Evolutionary conservation across 2,329 filamentous ascomycete species (phyloP), one percentile per base, ranked within the genome.

Genomic region (Colletotrichum tamarilloi): DNA sequence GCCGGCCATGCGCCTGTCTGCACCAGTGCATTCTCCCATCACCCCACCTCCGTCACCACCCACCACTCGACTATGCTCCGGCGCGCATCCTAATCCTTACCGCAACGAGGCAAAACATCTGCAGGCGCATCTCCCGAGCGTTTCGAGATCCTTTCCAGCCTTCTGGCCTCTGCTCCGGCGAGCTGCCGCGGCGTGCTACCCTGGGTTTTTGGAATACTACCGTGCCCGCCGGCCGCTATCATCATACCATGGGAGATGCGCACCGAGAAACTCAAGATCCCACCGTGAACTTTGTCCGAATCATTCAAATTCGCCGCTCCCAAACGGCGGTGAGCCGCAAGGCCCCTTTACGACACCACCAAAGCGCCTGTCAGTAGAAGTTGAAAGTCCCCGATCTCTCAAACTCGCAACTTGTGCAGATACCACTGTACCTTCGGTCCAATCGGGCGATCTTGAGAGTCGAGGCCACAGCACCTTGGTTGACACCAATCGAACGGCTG

Each of bases 301-400:
- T 55, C 16, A 24, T 7, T 19, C n/a, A 19, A 22, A 55, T 9
- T 49, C 12, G 30, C 14, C 22, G 38, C 42, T 26, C 42, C n/a
- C 28, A 59, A 69, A 70, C 67, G 55, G 70, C 70, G 70, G 70
- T 73, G 70, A 70, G 55, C 59, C 46, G 30, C 70, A 69, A 22
- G 24, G 12, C 69, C 7, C 53, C 9, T 9, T 38, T 26, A 42
- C 26, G 32, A 57, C 49, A 14, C 14, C 53, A 24, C 16, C 42
- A 55, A 56, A 55, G 24, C 55, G 67, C 70, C 68, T 16, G 4
- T 53, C 28, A n/a, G n/a, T 22, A 12, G 55, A 32, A 14, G 26
- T 11, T 55, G 28, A 14, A n/a, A 22, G 19, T 49, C 8, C 46
- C 19, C 49, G 14, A 38, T 46, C 30, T 24, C 56, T 42, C 35